Percentiles rank a stretch among this genome's conserved stretches.
Conservation (phyloP, 805 yeast genomes). For the Sungouiella thailandica region DNA sequence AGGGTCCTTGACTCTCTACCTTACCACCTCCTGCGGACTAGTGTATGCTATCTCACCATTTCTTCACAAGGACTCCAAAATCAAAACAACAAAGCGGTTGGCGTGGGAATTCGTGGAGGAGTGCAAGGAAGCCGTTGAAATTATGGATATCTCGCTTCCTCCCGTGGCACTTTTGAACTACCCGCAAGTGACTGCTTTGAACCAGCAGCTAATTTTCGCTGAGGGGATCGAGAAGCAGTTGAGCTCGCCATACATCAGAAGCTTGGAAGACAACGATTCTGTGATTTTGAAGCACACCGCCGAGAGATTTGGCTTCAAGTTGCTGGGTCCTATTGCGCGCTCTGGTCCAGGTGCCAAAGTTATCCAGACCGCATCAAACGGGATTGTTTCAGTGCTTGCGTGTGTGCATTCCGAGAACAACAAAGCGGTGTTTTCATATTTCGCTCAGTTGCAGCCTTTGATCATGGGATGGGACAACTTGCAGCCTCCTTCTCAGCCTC, state of each 20-base stretch:
- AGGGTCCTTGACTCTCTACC: conserved; percentile 12
- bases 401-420: conserved; percentile 3
- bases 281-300: background rate
- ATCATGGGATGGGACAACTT: conserved; percentile 3
- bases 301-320: background rate
- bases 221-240: conserved; percentile 2
- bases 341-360: conserved; percentile 5
- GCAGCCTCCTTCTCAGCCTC: conserved; percentile 1
- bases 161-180: conserved; percentile 7
- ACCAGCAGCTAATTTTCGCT: conserved; percentile 4
- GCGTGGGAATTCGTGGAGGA: conserved; percentile 7
- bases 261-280: background rate
- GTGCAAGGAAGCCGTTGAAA: conserved; percentile 3
- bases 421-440: conserved; percentile 2
- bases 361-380: conserved; percentile 2
- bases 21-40: conserved; percentile 8
- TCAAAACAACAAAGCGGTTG: conserved; percentile 7
- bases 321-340: conserved; percentile 4
- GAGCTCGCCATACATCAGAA: background rate
- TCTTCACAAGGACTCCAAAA: conserved; percentile 3
- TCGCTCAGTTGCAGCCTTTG: conserved; percentile 11
- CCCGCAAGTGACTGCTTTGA: conserved; percentile 3
- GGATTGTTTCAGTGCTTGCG: conserved; percentile 4
- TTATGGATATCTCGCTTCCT: conserved; percentile 6
- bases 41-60: conserved; percentile 13